phyloP scores from a whole-genome alignment of 257 asterid species.

The Sherardia arvensis region DNA sequence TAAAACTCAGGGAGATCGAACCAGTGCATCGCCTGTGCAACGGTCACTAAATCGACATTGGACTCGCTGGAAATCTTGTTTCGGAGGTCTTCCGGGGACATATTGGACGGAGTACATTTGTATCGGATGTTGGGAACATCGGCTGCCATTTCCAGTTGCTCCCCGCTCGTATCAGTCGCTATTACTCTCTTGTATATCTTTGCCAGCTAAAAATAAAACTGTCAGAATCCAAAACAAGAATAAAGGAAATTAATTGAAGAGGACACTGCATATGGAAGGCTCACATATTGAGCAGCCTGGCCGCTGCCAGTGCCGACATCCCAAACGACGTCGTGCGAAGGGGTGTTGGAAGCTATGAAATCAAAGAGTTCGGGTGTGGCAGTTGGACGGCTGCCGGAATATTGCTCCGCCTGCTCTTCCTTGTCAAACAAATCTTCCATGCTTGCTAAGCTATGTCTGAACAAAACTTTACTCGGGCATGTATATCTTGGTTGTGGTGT shows the following conservation, averaged over 20 bases:
- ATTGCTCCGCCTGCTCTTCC: not conserved
- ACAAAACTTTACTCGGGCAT: too few species aligned
- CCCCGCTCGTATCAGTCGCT: slow-evolving; percentile 59
- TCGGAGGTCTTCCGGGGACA: slow-evolving; percentile 38
- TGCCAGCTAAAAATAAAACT: slow-evolving; percentile 33
- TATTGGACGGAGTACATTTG: slow-evolving; percentile 38
- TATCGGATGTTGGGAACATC: slow-evolving; percentile 44
- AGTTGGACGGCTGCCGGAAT: slow-evolving; percentile 5
- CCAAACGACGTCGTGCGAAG: slow-evolving; percentile 7
- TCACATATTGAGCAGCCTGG: slow-evolving; percentile 1
- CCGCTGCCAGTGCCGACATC: slow-evolving; percentile 13
- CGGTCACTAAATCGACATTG: slow-evolving; percentile 23
- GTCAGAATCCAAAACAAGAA: not conserved
- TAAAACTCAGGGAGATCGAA: slow-evolving; percentile 1
- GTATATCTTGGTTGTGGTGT: too few species aligned
- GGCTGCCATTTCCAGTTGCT: slow-evolving; percentile 50
- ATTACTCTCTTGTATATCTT: slow-evolving; percentile 38
- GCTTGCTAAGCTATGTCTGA: too few species aligned
- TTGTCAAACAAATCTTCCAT: slow-evolving; percentile 2
- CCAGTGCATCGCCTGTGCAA: slow-evolving; percentile 5
- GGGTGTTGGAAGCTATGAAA: slow-evolving; percentile 2
- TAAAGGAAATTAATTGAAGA: not conserved
- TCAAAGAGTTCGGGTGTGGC: not conserved
- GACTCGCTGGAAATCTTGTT: slow-evolving; percentile 24
- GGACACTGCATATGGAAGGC: not conserved